Percentiles rank a stretch among this genome's conserved stretches.
Conservation (phyloP, 176 grass and related monocot species). For the Paspalum notatum region DNA sequence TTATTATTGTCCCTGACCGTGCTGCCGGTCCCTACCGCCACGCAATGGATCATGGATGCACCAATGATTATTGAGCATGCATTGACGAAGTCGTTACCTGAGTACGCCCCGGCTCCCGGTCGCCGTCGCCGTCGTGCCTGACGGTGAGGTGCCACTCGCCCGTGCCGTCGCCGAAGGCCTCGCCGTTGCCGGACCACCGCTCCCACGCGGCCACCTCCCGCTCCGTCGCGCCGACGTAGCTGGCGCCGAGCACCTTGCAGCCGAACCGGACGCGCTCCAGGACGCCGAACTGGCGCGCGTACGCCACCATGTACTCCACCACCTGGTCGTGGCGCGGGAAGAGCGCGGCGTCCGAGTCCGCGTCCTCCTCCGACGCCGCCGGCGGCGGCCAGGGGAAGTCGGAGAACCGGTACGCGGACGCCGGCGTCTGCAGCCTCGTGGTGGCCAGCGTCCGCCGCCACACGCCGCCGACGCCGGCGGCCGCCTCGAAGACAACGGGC, state of each 20-base stretch:
- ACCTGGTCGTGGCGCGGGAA: conserved; percentile 53
- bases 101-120: background rate
- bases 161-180: conserved; percentile 53
- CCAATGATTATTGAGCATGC: background rate
- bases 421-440: conserved; percentile 64
- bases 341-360: background rate
- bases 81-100: background rate
- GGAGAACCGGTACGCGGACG: conserved; percentile 50
- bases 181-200: conserved; percentile 59
- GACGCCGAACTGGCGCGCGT: conserved; percentile 56
- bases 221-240: conserved; percentile 41
- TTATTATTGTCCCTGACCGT: too few relatives aligned
- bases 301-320: conserved; percentile 49
- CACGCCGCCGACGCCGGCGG: conserved; percentile 47
- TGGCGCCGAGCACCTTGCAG: conserved; percentile 36
- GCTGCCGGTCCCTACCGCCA: too few relatives aligned
- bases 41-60: too few relatives aligned
- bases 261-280: conserved; percentile 49
- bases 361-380: background rate
- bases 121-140: background rate
- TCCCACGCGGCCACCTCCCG: conserved; percentile 56
- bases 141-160: conserved; percentile 39
- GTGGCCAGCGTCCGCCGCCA: conserved; percentile 59
- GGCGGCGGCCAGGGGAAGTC: conserved; percentile 66
- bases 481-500: conserved; percentile 59